Base-by-base conservation (phyloP, 2,329 filamentous ascomycete species). In the Cryphonectria nitschkei region DNA sequence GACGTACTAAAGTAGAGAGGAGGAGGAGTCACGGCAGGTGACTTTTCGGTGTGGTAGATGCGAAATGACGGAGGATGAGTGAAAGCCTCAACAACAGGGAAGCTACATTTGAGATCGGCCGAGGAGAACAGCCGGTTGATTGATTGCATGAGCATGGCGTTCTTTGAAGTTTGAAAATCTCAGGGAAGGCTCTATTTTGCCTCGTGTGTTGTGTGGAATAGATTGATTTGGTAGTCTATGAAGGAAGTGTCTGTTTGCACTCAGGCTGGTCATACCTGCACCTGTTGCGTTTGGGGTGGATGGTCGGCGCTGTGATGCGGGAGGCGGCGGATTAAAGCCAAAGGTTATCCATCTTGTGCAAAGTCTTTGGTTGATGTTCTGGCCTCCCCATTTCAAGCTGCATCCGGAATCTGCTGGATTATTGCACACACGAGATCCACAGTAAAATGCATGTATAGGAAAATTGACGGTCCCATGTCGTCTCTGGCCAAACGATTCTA, bases 81-180 rank as follows among this genome's bases (percentile, higher is more conserved):
- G 32, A 32, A 41, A 46, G 14, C n/a, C 2, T 2, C 41, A 73
- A 72, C 71, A 71, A 68, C 67, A 70, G 68, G 52, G 65, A 65
- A 65, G 72, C 71, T 71, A 64, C 62, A n/a, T n/a, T n/a, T n/a
- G 58, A n/a, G 58, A 54, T 67, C 56, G 72, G 56, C 66, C 65
- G 0, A 67, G 62, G 56, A 67, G 34, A 50, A 43, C n/a, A 64
- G 67, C 50, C n/a, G 56, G 65, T 26, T 62, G 69, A 76, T 75
- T 76, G 76, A 75, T 75, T 76, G 76, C 76, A 78, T 78, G 75
- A 78, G 76, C 76, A 78, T 68, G 76, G 76, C 76, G 76, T 78
- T 77, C 68, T 66, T 73, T 73, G 64, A 65, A 65, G 61, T 66
- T 69, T 64, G 58, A 50, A 11, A 29, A 29, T 67, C 66, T 70